Evolutionary conservation across 1,284 basidiomycete species (phyloP), one percentile per base, ranked within the genome.

Genomic region (Pterula multifida): DNA sequence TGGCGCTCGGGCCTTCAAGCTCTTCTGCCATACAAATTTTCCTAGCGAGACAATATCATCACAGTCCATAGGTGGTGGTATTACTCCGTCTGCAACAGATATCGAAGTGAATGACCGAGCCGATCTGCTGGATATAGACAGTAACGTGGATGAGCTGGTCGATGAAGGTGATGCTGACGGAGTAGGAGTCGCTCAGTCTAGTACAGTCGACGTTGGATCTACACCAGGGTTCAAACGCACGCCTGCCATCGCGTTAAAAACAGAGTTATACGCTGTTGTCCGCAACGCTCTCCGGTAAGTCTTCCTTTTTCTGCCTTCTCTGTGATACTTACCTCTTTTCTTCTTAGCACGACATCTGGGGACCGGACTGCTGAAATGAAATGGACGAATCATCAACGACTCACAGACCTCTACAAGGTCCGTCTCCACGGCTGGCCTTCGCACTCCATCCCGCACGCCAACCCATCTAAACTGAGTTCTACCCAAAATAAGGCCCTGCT

Each of bases 311-410:
- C 44, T 24, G 44, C 47, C 42, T 49, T 45, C 13, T 25, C 28
- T 48, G 28, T 45, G 6, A 4, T 4, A 48, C 21, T 42, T 44
- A 44, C 50, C 35, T 50, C 36, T 47, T 52, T 45, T 51, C 21
- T 25, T 50, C 35, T 44, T 55, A 81, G 78, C 58, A 58, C 67
- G 12, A 68, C 67, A 9, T 78, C 76, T 53, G 79, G 79, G 9
- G 61, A 76, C 13, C 75, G 75, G 2, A 77, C 69, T 52, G 80
- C 81, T 21, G 81, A 84, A 56, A 84, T 84, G 81, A 81, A 78
- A 61, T 84, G 81, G 81, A 75, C 76, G 2, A 80, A 79, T 57
- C 79, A 75, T 50, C 71, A 76, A 23, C 69, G 73, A 47, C 61
- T 84, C 26, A 54, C 55, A 22, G 64, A 68, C 53, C 59, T 63